Evolutionary conservation across 73 alveolate species (phyloP).

Genomic region (Durusdinium trenchii): DNA sequence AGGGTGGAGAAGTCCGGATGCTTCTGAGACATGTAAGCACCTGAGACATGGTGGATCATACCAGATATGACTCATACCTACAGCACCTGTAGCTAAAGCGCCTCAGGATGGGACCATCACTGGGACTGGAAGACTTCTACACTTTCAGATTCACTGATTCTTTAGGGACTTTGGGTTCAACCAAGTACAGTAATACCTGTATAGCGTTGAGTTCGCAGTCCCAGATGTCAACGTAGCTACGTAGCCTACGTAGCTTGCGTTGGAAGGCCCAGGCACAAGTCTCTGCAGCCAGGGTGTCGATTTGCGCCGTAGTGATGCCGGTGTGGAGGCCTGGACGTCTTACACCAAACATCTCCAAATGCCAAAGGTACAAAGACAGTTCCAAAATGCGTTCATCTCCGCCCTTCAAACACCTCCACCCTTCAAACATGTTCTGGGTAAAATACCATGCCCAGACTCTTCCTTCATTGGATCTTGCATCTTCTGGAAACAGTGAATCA

Average conservation of each 20-base stretch:
- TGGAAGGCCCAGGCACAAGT: constrained; percentile 92
- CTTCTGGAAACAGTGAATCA: too few relatives aligned
- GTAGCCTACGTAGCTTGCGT: not conserved
- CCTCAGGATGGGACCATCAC: not conserved
- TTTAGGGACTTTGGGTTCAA: not conserved
- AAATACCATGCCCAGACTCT: too few relatives aligned
- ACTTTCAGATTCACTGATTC: not conserved
- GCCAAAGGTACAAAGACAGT: too few relatives aligned
- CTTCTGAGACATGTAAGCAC: constrained; percentile 91
- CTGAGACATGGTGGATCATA: not conserved
- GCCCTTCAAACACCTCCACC: too few relatives aligned
- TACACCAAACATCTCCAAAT: too few relatives aligned
- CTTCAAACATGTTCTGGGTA: too few relatives aligned
- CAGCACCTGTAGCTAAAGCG: not conserved
- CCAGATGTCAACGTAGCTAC: not conserved
- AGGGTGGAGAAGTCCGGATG: constrained; percentile 98
- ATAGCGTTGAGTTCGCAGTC: not conserved
- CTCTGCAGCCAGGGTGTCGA: constrained; percentile 98
- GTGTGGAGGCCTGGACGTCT: constrained; percentile 58
- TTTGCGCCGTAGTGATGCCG: constrained; percentile 98
- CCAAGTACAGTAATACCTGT: not conserved
- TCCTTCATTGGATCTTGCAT: too few relatives aligned
- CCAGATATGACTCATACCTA: not conserved
- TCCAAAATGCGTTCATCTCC: too few relatives aligned
- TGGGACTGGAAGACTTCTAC: not conserved